phyloP scores from a whole-genome alignment of 2,329 filamentous ascomycete species.

The Fusarium bulbicola region DNA sequence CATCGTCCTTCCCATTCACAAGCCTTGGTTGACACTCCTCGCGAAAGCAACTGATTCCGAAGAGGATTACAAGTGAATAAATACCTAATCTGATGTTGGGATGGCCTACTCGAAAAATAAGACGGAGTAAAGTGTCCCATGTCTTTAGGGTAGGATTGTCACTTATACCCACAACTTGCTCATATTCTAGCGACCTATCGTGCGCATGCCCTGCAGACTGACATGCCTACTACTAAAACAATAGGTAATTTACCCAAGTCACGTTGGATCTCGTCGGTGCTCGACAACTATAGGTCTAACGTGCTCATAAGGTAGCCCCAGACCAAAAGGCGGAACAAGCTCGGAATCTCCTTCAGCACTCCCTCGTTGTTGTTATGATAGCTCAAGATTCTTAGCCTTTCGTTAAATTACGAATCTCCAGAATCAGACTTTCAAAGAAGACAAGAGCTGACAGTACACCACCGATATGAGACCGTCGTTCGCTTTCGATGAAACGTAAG shows the following conservation, averaged over 20 bases:
- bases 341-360: neutral
- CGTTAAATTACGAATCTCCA: neutral
- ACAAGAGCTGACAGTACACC: neutral
- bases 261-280: neutral
- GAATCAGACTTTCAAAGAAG: neutral
- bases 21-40: neutral
- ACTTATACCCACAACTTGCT: neutral
- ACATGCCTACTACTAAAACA: neutral
- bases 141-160: neutral
- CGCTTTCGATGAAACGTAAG: neutral
- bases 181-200: neutral
- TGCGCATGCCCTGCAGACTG: neutral
- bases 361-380: neutral
- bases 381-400: neutral
- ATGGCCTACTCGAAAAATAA: neutral
- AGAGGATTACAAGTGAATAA: neutral
- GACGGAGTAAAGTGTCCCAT: neutral
- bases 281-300: neutral
- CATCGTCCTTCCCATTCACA: neutral
- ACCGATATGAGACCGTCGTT: too few species aligned
- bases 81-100: neutral
- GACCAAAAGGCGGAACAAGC: neutral
- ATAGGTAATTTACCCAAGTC: too few species aligned
- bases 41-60: neutral
- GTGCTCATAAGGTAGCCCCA: too few species aligned